A percentile compares a stretch with the other conserved stretches of the same genome.
Evolutionary conservation across 352 stramenopile genomes (phyloP).

Genomic region (Phytophthora kernoviae): DNA sequence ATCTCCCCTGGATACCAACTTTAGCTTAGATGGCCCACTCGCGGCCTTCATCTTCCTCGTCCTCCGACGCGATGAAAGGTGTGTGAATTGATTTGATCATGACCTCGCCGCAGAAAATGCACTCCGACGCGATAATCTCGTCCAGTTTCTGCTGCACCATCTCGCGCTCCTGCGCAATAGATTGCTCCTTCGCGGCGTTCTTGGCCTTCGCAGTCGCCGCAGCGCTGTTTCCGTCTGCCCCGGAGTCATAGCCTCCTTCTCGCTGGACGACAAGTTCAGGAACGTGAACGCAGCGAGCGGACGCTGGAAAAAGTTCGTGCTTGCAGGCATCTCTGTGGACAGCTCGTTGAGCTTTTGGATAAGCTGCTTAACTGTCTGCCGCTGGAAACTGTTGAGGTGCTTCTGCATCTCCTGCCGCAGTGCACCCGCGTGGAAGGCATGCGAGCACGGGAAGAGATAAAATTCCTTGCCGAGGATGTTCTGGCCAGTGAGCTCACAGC

Average conservation of each 20-base stretch:
- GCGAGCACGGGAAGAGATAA: slow-evolving; percentile 94
- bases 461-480: slow-evolving; percentile 92
- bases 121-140: slow-evolving; percentile 94
- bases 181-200: slow-evolving; percentile 76
- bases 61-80: slow-evolving; percentile 91
- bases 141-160: slow-evolving; percentile 94
- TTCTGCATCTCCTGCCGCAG: slow-evolving; percentile 91
- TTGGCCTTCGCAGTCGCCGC: slow-evolving; percentile 57
- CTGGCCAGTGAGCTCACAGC: slow-evolving; percentile 89
- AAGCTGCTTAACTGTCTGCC: slow-evolving; percentile 89
- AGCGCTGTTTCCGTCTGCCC: slow-evolving; percentile 40
- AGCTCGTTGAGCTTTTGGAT: slow-evolving; percentile 89
- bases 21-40: slow-evolving; percentile 83
- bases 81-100: slow-evolving; percentile 96
- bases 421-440: slow-evolving; percentile 93
- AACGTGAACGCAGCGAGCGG: slow-evolving; percentile 65
- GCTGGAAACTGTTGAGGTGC: slow-evolving; percentile 88
- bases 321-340: slow-evolving; percentile 73
- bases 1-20: slow-evolving; percentile 5
- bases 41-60: slow-evolving; percentile 77
- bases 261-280: slow-evolving; percentile 66
- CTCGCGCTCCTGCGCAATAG: slow-evolving; percentile 83
- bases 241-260: slow-evolving; percentile 74
- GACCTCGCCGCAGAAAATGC: slow-evolving; percentile 94
- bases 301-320: slow-evolving; percentile 80